phyloP scores from a whole-genome alignment of 2,329 filamentous ascomycete species.

The Geoglossum cookeanum region DNA sequence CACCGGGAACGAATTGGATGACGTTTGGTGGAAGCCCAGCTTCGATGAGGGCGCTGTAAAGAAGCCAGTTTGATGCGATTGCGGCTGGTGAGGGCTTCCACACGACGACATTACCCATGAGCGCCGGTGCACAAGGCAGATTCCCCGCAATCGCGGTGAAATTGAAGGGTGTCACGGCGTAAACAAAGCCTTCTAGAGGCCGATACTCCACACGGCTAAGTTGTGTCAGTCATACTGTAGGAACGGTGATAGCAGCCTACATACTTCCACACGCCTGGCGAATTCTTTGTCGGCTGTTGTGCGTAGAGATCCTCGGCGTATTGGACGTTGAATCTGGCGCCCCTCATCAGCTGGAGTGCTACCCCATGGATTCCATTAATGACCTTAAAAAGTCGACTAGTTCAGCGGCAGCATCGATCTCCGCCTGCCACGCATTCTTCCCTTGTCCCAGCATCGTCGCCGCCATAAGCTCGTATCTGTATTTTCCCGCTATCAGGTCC shows the following conservation, averaged over 20 bases:
- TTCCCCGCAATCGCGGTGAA: constrained; percentile 92
- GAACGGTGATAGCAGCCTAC: constrained; percentile 6
- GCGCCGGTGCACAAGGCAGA: constrained; percentile 59
- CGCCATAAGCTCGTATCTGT: constrained; percentile 92
- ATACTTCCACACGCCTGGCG: constrained; percentile 69
- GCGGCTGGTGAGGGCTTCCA: constrained; percentile 93
- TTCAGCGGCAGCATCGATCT: constrained; percentile 91
- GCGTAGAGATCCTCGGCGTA: constrained; percentile 83
- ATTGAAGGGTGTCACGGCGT: constrained; percentile 89
- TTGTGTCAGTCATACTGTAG: not conserved
- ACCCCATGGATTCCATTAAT: not conserved
- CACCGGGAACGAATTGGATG: constrained; percentile 83
- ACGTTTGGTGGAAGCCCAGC: constrained; percentile 77
- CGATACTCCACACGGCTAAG: constrained; percentile 59
- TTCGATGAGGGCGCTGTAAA: constrained; percentile 80
- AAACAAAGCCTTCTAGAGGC: constrained; percentile 85
- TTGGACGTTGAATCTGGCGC: constrained; percentile 57
- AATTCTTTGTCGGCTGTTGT: constrained; percentile 70
- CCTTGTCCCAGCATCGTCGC: constrained; percentile 91
- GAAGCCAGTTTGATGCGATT: constrained; percentile 76
- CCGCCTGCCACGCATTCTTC: constrained; percentile 98
- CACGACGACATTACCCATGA: constrained; percentile 85
- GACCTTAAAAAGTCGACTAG: constrained; percentile 70
- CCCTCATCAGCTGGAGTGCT: not conserved
- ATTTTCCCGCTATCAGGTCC: constrained; percentile 76